Evolutionary conservation across 331 rosid genomes (phyloP).

Genomic region (Spiraea crenata): DNA sequence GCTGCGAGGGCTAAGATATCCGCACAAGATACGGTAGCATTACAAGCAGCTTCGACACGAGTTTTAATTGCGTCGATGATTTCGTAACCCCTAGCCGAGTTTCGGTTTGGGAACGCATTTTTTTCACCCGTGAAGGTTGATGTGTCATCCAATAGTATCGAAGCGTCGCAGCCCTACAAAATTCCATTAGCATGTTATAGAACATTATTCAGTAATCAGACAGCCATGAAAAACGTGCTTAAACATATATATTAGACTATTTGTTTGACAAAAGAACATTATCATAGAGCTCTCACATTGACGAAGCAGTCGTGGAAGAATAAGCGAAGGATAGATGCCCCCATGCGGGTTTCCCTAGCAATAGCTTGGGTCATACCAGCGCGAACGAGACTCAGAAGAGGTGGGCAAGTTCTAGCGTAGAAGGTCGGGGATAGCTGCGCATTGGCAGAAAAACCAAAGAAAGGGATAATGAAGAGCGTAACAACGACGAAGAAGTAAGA

Average conservation of each 20-base stretch:
- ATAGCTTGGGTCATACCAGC: slow-evolving; percentile 44
- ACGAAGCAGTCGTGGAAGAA: slow-evolving; percentile 95
- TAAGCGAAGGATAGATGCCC: slow-evolving; percentile 78
- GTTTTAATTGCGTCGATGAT: slow-evolving; percentile 74
- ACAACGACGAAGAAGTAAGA: not conserved
- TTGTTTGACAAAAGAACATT: not conserved
- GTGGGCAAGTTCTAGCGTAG: slow-evolving; percentile 56
- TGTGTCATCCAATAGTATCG: slow-evolving; percentile 64
- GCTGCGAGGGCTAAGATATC: slow-evolving; percentile 82
- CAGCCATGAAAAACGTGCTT: too few species aligned
- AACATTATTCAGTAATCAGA: too few species aligned
- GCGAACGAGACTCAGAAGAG: slow-evolving; percentile 48
- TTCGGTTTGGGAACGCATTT: slow-evolving; percentile 53
- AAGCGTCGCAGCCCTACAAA: slow-evolving; percentile 75
- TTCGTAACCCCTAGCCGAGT: slow-evolving; percentile 61
- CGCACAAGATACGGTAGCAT: slow-evolving; percentile 69
- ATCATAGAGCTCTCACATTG: slow-evolving; percentile 31
- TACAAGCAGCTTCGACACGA: slow-evolving; percentile 68
- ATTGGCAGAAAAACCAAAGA: slow-evolving; percentile 33
- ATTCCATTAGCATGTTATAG: too few species aligned
- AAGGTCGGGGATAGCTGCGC: slow-evolving; percentile 65
- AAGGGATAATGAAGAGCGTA: slow-evolving; percentile 13
- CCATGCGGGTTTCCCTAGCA: slow-evolving; percentile 45
- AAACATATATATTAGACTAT: not conserved
- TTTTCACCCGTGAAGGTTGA: slow-evolving; percentile 61